Evolutionary conservation across 306 rosid genomes (phyloP), one percentile per base, ranked within the genome.

Genomic region (Quercus aquifolioides): DNA sequence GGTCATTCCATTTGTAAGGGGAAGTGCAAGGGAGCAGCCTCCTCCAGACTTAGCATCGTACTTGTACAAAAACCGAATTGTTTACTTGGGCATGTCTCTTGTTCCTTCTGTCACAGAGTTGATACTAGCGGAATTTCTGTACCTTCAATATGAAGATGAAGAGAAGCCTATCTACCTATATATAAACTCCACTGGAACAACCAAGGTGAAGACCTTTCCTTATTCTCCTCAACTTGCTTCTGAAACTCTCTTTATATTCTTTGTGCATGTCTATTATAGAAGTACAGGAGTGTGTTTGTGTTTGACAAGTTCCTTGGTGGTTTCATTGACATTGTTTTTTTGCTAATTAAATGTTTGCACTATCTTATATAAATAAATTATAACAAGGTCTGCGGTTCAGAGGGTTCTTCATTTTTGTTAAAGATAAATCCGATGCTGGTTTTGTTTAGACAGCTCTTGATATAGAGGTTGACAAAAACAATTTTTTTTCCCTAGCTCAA

Each of bases 41-140:
- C 97, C 99, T 55, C 99, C 98, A 4, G 98, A 93, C 79, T 77
- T 96, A 62, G 98, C 98, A 57, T 96, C 99, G 23, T 96, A 96
- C 90, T 82, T 96, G 79, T 96, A 74, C 86, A 93, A 90, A 85
- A 91, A 96, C 60, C 90, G 99, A 64, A 93, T 96, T 69, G 91
- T 96, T 56, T 96, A 96, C 86, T 81, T 91, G 90, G 99, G 97
- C 85, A 96, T 93, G 97, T 87, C 92, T 64, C 97, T 96, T 71
- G 96, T 96, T 75, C 98, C 97, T 62, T 86, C 96, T 21, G 99
- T 96, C 74, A 93, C 96, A 3, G 99, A 96, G 88, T 87, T 96
- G 87, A 88, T 96, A 77, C 82, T 93, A 65, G 99, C 98, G 20
- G 98, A 96, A 58, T 96, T 96, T 86, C 85, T 96, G 21, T 89